These are phyloP conservation scores for Talaromyces islandicus DNA, from an alignment of 2,329 filamentous ascomycete genomes.

Conservation along the genomic window DNA sequence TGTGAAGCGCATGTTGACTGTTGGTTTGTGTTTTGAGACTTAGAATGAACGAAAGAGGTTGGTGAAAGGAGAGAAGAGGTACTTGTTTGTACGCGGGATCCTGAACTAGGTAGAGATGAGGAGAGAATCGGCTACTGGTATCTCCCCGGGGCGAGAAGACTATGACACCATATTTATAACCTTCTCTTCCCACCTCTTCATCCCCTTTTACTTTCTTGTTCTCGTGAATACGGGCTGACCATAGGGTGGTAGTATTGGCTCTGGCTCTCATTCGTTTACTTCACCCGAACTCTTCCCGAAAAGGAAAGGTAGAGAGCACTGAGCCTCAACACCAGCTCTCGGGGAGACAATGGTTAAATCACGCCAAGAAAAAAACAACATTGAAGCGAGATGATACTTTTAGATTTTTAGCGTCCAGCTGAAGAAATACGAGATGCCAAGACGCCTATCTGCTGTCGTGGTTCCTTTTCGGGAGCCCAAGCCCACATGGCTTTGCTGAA, in stretches of 20 bases:
- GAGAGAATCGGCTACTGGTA: neutral
- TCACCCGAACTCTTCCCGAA: neutral
- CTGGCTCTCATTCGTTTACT: neutral
- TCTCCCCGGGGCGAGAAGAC: neutral
- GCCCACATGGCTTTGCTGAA: neutral
- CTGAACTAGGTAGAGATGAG: neutral
- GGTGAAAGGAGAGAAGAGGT: neutral
- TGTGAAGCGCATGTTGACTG: slow-evolving; percentile 6
- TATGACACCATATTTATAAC: neutral
- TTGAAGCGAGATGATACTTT: neutral
- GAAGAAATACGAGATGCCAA: slow-evolving; percentile 1
- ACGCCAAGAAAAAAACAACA: neutral
- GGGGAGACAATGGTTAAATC: neutral
- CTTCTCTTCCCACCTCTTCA: neutral
- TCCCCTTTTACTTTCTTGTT: neutral
- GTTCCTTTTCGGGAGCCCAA: neutral
- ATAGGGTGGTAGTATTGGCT: neutral
- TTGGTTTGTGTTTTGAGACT: neutral
- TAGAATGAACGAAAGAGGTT: neutral
- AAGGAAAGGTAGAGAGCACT: neutral
- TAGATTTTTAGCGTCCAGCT: neutral
- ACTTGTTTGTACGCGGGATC: neutral
- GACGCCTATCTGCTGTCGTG: neutral
- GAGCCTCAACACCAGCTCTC: neutral
- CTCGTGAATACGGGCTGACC: neutral